Conservation (phyloP, 1,284 basidiomycete species). For the Tetrapyrgos nigripes region DNA sequence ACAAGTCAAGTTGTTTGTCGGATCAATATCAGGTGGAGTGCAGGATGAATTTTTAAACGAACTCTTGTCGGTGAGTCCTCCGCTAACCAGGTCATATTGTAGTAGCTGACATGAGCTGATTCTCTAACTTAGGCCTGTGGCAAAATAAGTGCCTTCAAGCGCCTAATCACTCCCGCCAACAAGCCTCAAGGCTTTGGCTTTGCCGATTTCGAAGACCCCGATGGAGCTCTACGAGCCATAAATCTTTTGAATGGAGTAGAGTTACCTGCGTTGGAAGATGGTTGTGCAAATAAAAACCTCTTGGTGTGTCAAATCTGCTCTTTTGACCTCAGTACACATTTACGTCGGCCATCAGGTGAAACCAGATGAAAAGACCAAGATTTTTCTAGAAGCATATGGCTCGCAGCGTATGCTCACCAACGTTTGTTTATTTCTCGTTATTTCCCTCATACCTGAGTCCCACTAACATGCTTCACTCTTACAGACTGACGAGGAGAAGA, state of each 20-base stretch:
- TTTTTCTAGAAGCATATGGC: slow-evolving; percentile 86
- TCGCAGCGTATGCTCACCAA: slow-evolving; percentile 81
- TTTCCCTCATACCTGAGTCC: slow-evolving; percentile 1
- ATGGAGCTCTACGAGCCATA: slow-evolving; percentile 85
- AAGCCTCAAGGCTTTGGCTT: slow-evolving; percentile 97
- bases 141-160: slow-evolving; percentile 85
- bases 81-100: neutral
- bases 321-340: slow-evolving; percentile 37
- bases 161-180: slow-evolving; percentile 87
- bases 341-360: slow-evolving; percentile 71
- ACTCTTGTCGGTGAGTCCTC: slow-evolving; percentile 72
- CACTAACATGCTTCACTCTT: slow-evolving; percentile 1
- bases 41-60: slow-evolving; percentile 81
- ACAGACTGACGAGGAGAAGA: slow-evolving; percentile 67
- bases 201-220: slow-evolving; percentile 90
- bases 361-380: slow-evolving; percentile 91
- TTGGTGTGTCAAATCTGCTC: slow-evolving; percentile 62
- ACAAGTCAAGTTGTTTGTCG: slow-evolving; percentile 82
- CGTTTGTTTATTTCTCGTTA: slow-evolving; percentile 56
- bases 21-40: slow-evolving; percentile 94
- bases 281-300: slow-evolving; percentile 85
- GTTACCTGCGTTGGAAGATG: slow-evolving; percentile 86
- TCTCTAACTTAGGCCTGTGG: slow-evolving; percentile 77
- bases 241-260: slow-evolving; percentile 84
- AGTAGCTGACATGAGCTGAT: neutral